Evolutionary conservation across 2,329 filamentous ascomycete genomes (phyloP), one percentile per base, ranked within the genome.

Genomic region (Arthrobotrys musiformis): DNA sequence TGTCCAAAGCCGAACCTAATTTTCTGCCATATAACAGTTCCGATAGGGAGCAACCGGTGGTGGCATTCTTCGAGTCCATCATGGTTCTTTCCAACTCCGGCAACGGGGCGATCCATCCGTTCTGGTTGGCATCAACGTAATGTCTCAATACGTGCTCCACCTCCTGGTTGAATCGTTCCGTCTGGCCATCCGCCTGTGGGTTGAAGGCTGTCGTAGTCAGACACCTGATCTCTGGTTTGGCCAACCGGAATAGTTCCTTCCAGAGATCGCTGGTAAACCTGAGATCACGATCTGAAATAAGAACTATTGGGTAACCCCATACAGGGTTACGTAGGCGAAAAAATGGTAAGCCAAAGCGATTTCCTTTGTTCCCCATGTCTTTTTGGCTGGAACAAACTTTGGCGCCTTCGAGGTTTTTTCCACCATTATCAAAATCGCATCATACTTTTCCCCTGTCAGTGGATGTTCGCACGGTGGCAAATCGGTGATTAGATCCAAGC

Each of bases 401-500:
- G 22, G 11, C 4, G 13, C 15, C 15, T 44, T 40, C 4, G 15
- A 11, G 4, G 22, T 40, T 63, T 63, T 63, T n/a, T 63, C 13
- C 4, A 44, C 40, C 11, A 63, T 7, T 4, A n/a, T 44, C 3
- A 63, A n/a, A 4, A 37, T 40, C 5, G 58, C 5, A 46, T 63
- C 58, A 28, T 44, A 63, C 13, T 24, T 17, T 6, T 24, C 11
- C n/a, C n/a, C n/a, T n/a, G n/a, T n/a, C n/a, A n/a, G n/a, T n/a
- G n/a, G n/a, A n/a, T n/a, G n/a, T n/a, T n/a, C n/a, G n/a, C n/a
- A n/a, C n/a, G n/a, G n/a, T n/a, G 35, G 35, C 19, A 63, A 35
- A 22, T 63, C 22, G 5, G 58, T 63, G n/a, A 63, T 35, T 13
- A 63, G 19, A 63, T 63, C 30, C 2, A 63, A 13, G 17, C 3